Evolutionary conservation across 1,284 basidiomycete species (phyloP).

Genomic region (Peniophora sp.): DNA sequence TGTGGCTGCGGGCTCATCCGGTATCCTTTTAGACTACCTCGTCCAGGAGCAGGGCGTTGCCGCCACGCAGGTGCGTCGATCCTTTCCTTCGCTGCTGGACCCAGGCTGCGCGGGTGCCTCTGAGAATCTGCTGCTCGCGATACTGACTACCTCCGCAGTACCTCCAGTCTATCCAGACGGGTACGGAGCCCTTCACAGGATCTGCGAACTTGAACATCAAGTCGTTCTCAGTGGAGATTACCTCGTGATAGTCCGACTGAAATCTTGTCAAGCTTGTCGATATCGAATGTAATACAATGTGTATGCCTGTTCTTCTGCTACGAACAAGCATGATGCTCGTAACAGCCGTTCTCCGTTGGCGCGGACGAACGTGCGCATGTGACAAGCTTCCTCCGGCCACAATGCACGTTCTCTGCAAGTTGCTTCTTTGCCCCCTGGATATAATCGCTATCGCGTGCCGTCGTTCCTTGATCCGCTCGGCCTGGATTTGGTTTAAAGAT

Average conservation of each 20-base stretch:
- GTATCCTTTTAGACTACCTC: conserved; percentile 28
- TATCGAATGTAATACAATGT: neutral
- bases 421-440: too few species aligned
- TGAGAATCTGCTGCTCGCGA: neutral
- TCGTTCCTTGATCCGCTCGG: too few species aligned
- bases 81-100: neutral
- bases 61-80: conserved; percentile 26
- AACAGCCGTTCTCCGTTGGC: too few species aligned
- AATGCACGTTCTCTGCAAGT: too few species aligned
- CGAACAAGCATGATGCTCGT: conserved; percentile 1
- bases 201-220: conserved; percentile 30
- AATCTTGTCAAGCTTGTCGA: too few species aligned
- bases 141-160: conserved; percentile 19
- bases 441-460: too few species aligned
- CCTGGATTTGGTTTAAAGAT: too few species aligned
- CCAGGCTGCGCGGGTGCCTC: neutral
- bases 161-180: conserved; percentile 38
- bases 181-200: conserved; percentile 40
- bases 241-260: neutral
- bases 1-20: too few species aligned
- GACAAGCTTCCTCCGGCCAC: too few species aligned
- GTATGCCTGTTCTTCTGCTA: conserved; percentile 3
- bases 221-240: conserved; percentile 27
- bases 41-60: conserved; percentile 31
- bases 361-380: too few species aligned